phyloP scores from a whole-genome alignment of 768 basidiomycete species.

The Strobilomyces confusus region DNA sequence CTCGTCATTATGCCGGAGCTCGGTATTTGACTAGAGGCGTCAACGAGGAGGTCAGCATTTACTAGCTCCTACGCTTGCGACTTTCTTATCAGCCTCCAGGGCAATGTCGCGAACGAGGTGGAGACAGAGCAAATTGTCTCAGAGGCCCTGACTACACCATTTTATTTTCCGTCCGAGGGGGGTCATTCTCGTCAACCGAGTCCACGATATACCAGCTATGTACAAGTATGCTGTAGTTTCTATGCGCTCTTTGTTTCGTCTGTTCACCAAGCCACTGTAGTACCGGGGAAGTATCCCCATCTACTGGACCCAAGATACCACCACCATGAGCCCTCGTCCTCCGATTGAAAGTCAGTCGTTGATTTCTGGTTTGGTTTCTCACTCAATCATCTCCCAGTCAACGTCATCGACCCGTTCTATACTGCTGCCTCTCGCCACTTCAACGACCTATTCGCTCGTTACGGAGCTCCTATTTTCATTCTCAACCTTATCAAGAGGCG shows the following conservation, averaged over 20 bases:
- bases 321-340: conserved; percentile 85
- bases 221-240: conserved; percentile 54
- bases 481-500: conserved; percentile 92
- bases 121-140: conserved; percentile 98
- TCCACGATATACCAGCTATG: conserved; percentile 91
- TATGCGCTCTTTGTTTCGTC: not conserved
- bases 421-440: conserved; percentile 92
- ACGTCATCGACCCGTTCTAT: conserved; percentile 92
- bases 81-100: conserved; percentile 43
- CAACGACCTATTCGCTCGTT: conserved; percentile 82
- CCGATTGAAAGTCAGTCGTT: conserved; percentile 84
- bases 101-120: conserved; percentile 97
- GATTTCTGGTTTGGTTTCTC: not conserved
- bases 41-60: conserved; percentile 69
- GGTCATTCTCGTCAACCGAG: conserved; percentile 52
- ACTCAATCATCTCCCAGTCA: conserved; percentile 50
- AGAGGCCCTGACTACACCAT: conserved; percentile 84
- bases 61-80: not conserved
- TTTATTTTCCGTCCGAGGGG: conserved; percentile 60
- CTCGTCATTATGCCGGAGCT: conserved; percentile 93
- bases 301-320: conserved; percentile 94
- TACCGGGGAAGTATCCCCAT: conserved; percentile 95
- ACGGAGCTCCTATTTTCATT: conserved; percentile 85
- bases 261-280: conserved; percentile 32
- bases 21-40: conserved; percentile 92